phyloP scores from a whole-genome alignment of 441 rosid species.

The Erodium moschatum region DNA sequence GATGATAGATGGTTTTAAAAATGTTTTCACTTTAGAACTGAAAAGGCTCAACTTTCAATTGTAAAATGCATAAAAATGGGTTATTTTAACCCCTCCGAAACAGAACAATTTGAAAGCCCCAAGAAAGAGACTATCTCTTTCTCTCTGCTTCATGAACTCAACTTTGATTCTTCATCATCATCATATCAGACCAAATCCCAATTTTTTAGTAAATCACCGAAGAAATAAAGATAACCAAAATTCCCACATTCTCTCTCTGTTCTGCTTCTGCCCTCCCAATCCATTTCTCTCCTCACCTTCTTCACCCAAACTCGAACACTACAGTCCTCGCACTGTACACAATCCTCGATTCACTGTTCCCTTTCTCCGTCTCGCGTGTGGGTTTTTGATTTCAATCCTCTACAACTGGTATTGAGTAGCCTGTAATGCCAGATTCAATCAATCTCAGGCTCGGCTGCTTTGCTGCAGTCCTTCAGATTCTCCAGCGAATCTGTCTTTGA shows the following conservation, averaged over 20 bases:
- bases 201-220: constrained; percentile 12
- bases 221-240: neutral
- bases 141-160: constrained; percentile 52
- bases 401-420: neutral
- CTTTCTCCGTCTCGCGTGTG: neutral
- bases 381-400: neutral
- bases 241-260: constrained; percentile 5
- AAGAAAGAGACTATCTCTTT: constrained; percentile 34
- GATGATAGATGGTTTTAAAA: too few relatives aligned
- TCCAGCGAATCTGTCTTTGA: neutral
- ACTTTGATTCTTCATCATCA: constrained; percentile 47
- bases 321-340: neutral
- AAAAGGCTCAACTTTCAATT: neutral
- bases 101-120: constrained; percentile 89
- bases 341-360: neutral
- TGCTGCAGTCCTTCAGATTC: constrained; percentile 2
- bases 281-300: neutral
- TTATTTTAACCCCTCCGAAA: neutral
- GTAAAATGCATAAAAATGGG: neutral
- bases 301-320: neutral
- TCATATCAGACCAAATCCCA: constrained; percentile 41
- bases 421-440: neutral
- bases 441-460: constrained; percentile 2
- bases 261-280: neutral
- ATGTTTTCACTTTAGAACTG: too few relatives aligned